A percentile compares a stretch with the other conserved stretches of the same genome.
These are phyloP conservation scores for Penicillium crystallinum DNA, from an alignment of 495 filamentous ascomycete genomes.

Conservation along the genomic window DNA sequence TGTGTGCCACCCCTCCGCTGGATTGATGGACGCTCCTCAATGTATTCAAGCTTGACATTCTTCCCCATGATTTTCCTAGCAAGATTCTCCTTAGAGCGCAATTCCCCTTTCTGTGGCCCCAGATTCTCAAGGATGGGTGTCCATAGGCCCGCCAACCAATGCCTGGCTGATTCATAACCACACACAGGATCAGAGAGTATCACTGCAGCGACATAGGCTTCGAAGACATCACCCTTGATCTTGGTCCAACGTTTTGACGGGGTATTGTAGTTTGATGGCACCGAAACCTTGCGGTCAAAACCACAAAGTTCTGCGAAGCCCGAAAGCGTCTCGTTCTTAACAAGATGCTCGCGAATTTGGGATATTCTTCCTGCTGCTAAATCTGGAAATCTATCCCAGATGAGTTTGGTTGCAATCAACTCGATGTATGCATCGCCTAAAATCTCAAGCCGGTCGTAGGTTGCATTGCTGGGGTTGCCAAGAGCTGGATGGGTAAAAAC, in stretches of 20 bases:
- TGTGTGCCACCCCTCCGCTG: constrained; percentile 54
- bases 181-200: constrained; percentile 56
- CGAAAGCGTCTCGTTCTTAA: constrained; percentile 74
- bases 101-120: constrained; percentile 33
- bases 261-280: constrained; percentile 39
- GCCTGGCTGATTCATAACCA: constrained; percentile 54
- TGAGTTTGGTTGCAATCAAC: constrained; percentile 58
- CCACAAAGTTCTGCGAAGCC: constrained; percentile 61
- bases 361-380: constrained; percentile 55
- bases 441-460: constrained; percentile 69
- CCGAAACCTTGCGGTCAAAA: constrained; percentile 54
- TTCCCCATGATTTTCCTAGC: constrained; percentile 51
- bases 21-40: constrained; percentile 46
- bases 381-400: constrained; percentile 57
- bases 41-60: constrained; percentile 62
- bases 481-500: constrained; percentile 65
- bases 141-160: constrained; percentile 73
- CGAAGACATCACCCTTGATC: constrained; percentile 76
- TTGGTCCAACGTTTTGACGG: constrained; percentile 56
- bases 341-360: constrained; percentile 61
- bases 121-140: constrained; percentile 35
- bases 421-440: constrained; percentile 73
- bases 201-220: constrained; percentile 78
- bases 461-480: constrained; percentile 24
- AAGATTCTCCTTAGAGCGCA: constrained; percentile 51